These are phyloP conservation scores for Boletus insuetus DNA, from an alignment of 768 basidiomycete genomes.

Conservation along the genomic window DNA sequence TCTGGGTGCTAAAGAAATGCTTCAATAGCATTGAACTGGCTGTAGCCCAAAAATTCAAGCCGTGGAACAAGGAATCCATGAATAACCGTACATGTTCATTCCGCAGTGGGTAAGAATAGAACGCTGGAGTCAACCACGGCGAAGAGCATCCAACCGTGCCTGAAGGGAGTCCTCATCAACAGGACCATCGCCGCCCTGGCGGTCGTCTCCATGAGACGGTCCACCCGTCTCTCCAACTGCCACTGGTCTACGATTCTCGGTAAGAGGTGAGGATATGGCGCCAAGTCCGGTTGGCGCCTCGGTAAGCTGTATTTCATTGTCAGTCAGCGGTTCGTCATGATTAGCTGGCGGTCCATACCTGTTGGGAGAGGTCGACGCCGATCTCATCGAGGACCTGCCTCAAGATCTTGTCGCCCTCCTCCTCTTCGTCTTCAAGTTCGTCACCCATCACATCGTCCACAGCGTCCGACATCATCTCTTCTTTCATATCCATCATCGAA, in stretches of 20 bases:
- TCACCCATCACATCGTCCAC: slow-evolving; percentile 98
- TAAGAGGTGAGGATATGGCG: slow-evolving; percentile 53
- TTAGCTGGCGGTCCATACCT: slow-evolving; percentile 41
- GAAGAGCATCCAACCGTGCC: slow-evolving; percentile 86
- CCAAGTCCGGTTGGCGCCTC: slow-evolving; percentile 80
- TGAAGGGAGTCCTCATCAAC: slow-evolving; percentile 93
- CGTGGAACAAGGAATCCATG: background rate
- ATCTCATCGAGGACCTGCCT: slow-evolving; percentile 98
- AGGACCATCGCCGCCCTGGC: slow-evolving; percentile 38
- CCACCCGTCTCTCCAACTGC: slow-evolving; percentile 68
- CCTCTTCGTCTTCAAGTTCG: slow-evolving; percentile 90
- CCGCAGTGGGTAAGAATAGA: slow-evolving; percentile 4
- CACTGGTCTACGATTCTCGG: slow-evolving; percentile 71
- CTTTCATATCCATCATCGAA: slow-evolving; percentile 99
- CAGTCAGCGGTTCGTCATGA: slow-evolving; percentile 1
- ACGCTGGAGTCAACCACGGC: slow-evolving; percentile 50
- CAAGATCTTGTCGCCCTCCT: slow-evolving; percentile 92
- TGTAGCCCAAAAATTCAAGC: background rate
- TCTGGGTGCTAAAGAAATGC: background rate
- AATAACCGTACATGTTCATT: slow-evolving; percentile 6
- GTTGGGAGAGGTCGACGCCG: slow-evolving; percentile 86
- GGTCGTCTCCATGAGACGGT: slow-evolving; percentile 36
- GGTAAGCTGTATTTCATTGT: slow-evolving; percentile 54
- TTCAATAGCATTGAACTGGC: background rate
- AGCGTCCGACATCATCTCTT: slow-evolving; percentile 99